A percentile compares a stretch with the other conserved stretches of the same genome.
These are phyloP conservation scores for Fusarium albosuccineum DNA, from an alignment of 2,329 filamentous ascomycete species.

Conservation along the genomic window DNA sequence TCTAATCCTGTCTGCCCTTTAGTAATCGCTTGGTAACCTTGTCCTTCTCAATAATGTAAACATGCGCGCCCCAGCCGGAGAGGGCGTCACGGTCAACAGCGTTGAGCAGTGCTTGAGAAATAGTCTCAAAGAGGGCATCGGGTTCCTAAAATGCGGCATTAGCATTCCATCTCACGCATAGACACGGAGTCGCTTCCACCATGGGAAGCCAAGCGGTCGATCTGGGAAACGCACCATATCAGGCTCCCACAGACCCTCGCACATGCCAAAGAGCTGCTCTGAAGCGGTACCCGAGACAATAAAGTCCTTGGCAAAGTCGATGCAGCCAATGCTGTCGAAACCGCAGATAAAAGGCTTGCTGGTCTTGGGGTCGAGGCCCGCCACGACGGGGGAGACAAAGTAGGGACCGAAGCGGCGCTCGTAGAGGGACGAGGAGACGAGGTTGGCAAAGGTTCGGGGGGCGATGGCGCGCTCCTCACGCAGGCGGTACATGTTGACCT, in stretches of 20 bases:
- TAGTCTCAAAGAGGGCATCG: conserved; percentile 97
- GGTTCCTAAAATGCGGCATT: conserved; percentile 66
- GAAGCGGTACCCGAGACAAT: conserved; percentile 97
- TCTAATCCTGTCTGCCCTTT: conserved; percentile 95
- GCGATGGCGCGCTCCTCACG: conserved; percentile 97
- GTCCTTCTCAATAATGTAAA: conserved; percentile 99
- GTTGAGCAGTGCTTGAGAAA: conserved; percentile 95
- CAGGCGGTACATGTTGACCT: conserved; percentile 99
- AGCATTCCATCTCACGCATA: conserved; percentile 18
- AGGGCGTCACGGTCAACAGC: conserved; percentile 96
- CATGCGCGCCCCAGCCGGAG: conserved; percentile 97
- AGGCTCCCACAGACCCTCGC: conserved; percentile 97
- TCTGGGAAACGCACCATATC: conserved; percentile 77
- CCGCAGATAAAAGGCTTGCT: conserved; percentile 98
- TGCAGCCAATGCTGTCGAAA: conserved; percentile 99
- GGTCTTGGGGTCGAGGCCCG: conserved; percentile 93
- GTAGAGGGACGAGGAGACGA: conserved; percentile 91
- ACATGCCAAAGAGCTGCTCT: conserved; percentile 98
- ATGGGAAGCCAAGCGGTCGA: background rate
- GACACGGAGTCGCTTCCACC: background rate
- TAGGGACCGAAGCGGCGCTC: conserved; percentile 96
- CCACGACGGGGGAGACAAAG: conserved; percentile 95
- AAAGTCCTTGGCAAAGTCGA: conserved; percentile 99
- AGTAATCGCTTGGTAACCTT: conserved; percentile 99
- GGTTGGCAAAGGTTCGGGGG: conserved; percentile 94